phyloP scores from a whole-genome alignment of 176 grass and related monocot genomes.

The Aegilops bicornis region DNA sequence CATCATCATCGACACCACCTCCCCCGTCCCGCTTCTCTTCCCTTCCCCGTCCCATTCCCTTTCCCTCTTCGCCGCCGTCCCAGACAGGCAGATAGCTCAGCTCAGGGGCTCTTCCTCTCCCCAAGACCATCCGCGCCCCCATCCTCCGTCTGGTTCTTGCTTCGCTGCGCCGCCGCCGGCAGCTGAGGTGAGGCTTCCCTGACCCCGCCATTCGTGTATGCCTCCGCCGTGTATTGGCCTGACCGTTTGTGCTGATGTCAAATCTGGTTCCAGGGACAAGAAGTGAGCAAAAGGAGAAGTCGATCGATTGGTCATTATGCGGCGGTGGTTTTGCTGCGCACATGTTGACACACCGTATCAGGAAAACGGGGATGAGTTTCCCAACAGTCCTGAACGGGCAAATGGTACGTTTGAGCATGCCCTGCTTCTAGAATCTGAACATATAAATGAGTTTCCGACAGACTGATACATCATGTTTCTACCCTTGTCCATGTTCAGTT shows the following conservation, averaged over 20 bases:
- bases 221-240: neutral
- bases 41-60: neutral
- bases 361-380: conserved; percentile 41
- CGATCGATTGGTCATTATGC: conserved; percentile 24
- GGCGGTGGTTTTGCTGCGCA: conserved; percentile 78
- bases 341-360: conserved; percentile 50
- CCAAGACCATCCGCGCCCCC: neutral
- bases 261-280: neutral
- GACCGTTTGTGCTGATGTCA: neutral
- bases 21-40: neutral
- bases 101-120: neutral
- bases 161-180: neutral
- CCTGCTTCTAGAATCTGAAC: neutral
- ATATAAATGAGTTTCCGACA: neutral
- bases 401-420: conserved; percentile 37
- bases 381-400: conserved; percentile 34
- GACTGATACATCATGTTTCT: neutral
- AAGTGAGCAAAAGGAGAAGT: conserved; percentile 15
- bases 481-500: neutral
- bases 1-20: neutral
- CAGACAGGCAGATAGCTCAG: neutral
- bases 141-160: neutral
- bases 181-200: neutral
- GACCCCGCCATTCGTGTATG: neutral
- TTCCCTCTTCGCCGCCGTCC: neutral